phyloP scores from a whole-genome alignment of 2,329 filamentous ascomycete species.

The Pseudogymnoascus sp. region DNA sequence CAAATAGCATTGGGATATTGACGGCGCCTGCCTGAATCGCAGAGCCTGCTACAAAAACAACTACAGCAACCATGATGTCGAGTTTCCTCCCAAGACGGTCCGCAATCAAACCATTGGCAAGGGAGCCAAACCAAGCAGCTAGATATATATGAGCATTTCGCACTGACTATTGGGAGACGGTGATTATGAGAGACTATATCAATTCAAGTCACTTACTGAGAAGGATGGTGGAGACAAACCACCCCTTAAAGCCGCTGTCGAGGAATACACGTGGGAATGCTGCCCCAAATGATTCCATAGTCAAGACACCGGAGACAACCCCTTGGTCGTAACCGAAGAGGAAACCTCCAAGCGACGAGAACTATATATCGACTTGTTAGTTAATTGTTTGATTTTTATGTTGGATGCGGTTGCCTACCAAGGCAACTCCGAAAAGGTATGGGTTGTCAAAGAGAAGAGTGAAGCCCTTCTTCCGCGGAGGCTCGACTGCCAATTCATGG shows the following conservation, averaged over 20 bases:
- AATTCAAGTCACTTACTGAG: constrained; percentile 28
- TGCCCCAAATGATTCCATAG: constrained; percentile 38
- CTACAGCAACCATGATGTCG: constrained; percentile 27
- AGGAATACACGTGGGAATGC: constrained; percentile 34
- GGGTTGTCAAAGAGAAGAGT: constrained; percentile 25
- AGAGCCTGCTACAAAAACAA: constrained; percentile 27
- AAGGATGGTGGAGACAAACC: constrained; percentile 45
- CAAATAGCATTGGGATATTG: constrained; percentile 37
- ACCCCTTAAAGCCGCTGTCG: constrained; percentile 43
- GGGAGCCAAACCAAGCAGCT: constrained; percentile 44
- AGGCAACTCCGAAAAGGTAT: constrained; percentile 33
- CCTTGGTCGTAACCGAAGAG: constrained; percentile 44
- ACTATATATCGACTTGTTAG: constrained; percentile 23
- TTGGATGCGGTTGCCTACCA: constrained; percentile 22
- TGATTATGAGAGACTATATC: background rate
- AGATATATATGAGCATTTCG: background rate
- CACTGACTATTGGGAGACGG: background rate
- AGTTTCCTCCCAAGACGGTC: constrained; percentile 27
- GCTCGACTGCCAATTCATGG: background rate
- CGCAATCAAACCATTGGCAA: constrained; percentile 34
- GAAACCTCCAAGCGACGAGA: constrained; percentile 36
- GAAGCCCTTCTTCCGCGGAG: background rate
- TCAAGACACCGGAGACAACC: constrained; percentile 41
- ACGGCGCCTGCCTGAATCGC: constrained; percentile 29
- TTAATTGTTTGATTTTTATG: background rate